phyloP scores from a whole-genome alignment of 2,329 filamentous ascomycete genomes.

The Metarhizium guizhouense region DNA sequence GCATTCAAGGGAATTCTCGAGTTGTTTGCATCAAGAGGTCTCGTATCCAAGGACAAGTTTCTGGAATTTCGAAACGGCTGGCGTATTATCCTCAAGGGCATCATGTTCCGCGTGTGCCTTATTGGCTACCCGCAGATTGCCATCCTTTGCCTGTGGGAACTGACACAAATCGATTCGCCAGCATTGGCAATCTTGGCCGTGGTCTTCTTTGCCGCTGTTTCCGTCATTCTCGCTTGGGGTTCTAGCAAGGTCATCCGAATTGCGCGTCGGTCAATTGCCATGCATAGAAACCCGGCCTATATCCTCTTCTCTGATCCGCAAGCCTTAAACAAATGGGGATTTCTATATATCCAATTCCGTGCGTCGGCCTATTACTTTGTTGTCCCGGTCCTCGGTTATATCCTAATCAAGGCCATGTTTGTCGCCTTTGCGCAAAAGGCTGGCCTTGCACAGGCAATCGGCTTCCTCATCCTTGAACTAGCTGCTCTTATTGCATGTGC shows the following conservation, averaged over 20 bases:
- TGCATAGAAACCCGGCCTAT: conserved; percentile 74
- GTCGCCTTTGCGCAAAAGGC: conserved; percentile 68
- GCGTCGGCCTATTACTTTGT: conserved; percentile 94
- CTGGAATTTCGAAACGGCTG: conserved; percentile 89
- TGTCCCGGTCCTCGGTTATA: conserved; percentile 66
- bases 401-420: conserved; percentile 80
- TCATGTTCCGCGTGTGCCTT: conserved; percentile 79
- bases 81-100: conserved; percentile 84
- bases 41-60: conserved; percentile 79
- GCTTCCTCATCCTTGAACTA: conserved; percentile 75
- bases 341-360: conserved; percentile 92
- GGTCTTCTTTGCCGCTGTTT: conserved; percentile 76
- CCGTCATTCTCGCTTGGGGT: conserved; percentile 70
- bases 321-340: conserved; percentile 92
- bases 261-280: conserved; percentile 59
- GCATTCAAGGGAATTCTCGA: conserved; percentile 77
- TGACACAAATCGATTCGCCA: conserved; percentile 74
- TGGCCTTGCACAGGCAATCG: conserved; percentile 68
- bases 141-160: conserved; percentile 86
- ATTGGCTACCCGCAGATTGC: conserved; percentile 88
- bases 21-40: conserved; percentile 59
- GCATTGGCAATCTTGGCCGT: conserved; percentile 82
- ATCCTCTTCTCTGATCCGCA: conserved; percentile 90
- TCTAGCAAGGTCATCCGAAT: conserved; percentile 81
- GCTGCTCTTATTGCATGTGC: conserved; percentile 66